Percentiles rank a stretch among this genome's conserved stretches.
These are phyloP conservation scores for Lichtheimia ramosa DNA, from an alignment of 371 early-diverging fungal species.

Conservation along the genomic window DNA sequence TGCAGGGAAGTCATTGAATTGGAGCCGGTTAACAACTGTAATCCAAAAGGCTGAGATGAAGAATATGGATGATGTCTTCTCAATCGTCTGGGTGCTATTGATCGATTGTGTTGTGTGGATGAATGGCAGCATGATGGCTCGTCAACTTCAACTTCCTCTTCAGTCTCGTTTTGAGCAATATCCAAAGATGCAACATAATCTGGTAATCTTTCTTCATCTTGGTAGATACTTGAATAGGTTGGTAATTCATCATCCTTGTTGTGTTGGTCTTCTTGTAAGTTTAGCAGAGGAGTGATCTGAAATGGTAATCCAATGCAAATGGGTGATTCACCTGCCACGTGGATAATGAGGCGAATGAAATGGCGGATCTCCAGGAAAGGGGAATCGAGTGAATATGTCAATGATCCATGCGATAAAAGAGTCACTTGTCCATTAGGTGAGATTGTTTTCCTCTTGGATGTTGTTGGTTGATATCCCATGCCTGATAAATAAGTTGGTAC, in stretches of 20 bases:
- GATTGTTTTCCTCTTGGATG: too few species aligned
- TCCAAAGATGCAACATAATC: constrained; percentile 16
- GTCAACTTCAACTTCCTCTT: too few species aligned
- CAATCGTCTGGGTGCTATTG: too few species aligned
- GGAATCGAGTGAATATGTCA: constrained; percentile 31
- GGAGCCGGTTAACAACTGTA: too few species aligned
- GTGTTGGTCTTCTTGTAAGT: not conserved
- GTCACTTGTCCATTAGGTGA: not conserved
- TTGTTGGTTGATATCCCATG: too few species aligned
- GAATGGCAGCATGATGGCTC: too few species aligned
- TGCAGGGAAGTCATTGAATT: too few species aligned
- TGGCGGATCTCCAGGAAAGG: constrained; percentile 30
- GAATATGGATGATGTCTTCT: too few species aligned
- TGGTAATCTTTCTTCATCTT: constrained; percentile 27
- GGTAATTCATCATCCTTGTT: constrained; percentile 19
- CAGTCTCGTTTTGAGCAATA: too few species aligned
- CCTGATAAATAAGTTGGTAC: too few species aligned
- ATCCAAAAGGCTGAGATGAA: too few species aligned
- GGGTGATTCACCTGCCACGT: constrained; percentile 6
- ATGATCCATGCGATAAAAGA: constrained; percentile 4
- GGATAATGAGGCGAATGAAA: constrained; percentile 26
- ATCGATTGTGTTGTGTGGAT: too few species aligned
- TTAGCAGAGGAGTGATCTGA: constrained; percentile 16
- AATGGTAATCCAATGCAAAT: constrained; percentile 35
- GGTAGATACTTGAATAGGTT: constrained; percentile 20